Evolutionary conservation across 805 yeast genomes (phyloP), one percentile per base, ranked within the genome.

Genomic region (Blastobotrys mokoenaii): DNA sequence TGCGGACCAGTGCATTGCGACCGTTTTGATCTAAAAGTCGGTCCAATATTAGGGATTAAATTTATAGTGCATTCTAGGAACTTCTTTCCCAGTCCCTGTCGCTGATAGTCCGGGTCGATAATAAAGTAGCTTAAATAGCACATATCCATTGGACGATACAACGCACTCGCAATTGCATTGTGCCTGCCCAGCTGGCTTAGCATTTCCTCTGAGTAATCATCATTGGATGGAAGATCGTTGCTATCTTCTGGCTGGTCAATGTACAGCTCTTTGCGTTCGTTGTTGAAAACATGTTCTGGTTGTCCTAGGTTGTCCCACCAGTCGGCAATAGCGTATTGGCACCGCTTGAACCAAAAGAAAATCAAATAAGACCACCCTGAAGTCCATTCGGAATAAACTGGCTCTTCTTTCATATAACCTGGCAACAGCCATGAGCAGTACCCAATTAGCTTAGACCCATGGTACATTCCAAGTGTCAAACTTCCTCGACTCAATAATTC

Each of bases 61-160:
- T 47, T 30, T 32, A 49, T 4, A 11, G 36, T 5, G 22, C 34
- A 20, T 6, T 44, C 40, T 25, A 49, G 38, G 20, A 49, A 41
- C 32, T 25, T 15, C 11, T 11, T 15, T 1, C 52, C 52, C 9
- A 43, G 41, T 4, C 52, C 52, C 14, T 39, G 35, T 9, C 46
- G 22, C 25, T 49, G 50, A 31, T 44, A 44, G 12, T 41, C 40
- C 2, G 48, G 47, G 34, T 36, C 17, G 14, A 47, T 38, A 18
- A 38, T 33, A 25, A 49, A 46, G 10, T 14, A 41, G 11, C 38
- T 29, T 14, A 49, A 36, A 20, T 47, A 44, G 17, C 17, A 17
- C 40, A 40, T 38, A 14, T 40, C 43, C 12, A 34, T 34, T 14
- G 38, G 38, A 10, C 38, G 18, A 34, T 34, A 34, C 10, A 34